Conservation (phyloP, 2,329 filamentous ascomycete genomes). For the Diaporthe ampelina region DNA sequence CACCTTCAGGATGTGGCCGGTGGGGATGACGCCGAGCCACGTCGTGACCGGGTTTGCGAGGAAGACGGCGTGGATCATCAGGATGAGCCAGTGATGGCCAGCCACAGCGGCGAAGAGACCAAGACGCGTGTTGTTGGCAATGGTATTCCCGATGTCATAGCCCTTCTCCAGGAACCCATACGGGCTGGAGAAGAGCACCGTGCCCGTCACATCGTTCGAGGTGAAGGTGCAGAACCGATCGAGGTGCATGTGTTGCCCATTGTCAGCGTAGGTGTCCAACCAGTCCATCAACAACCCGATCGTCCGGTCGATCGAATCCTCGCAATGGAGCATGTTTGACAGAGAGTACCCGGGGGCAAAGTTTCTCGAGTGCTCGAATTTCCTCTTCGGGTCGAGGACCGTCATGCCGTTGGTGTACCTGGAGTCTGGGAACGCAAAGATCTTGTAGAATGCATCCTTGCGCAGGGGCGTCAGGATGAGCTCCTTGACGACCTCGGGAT, state of each 20-base stretch:
- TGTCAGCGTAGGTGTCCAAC: constrained; percentile 41
- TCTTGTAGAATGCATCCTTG: constrained; percentile 50
- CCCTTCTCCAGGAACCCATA: constrained; percentile 48
- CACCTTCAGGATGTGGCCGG: constrained; percentile 47
- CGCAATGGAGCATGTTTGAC: constrained; percentile 48
- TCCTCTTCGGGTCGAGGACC: constrained; percentile 51
- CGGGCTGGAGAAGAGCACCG: constrained; percentile 49
- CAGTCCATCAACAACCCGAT: constrained; percentile 42
- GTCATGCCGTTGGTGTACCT: constrained; percentile 58
- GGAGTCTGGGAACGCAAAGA: constrained; percentile 57
- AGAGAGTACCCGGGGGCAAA: constrained; percentile 50
- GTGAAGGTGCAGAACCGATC: constrained; percentile 46
- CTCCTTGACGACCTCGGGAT: constrained; percentile 57
- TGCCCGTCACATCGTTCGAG: constrained; percentile 51
- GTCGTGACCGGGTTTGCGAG: constrained; percentile 48
- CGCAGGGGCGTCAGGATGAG: constrained; percentile 56
- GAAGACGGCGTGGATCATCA: constrained; percentile 42
- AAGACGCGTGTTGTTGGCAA: constrained; percentile 39
- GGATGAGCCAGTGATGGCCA: constrained; percentile 44
- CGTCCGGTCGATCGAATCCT: constrained; percentile 38
- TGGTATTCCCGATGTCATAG: constrained; percentile 50
- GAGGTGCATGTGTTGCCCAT: constrained; percentile 41
- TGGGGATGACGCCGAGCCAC: constrained; percentile 47
- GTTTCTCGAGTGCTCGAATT: constrained; percentile 51
- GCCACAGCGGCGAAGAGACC: constrained; percentile 43